Percentiles rank a stretch among this genome's conserved stretches.
These are phyloP conservation scores for Lactifluus echinatus DNA, from an alignment of 768 basidiomycete species.

Conservation along the genomic window DNA sequence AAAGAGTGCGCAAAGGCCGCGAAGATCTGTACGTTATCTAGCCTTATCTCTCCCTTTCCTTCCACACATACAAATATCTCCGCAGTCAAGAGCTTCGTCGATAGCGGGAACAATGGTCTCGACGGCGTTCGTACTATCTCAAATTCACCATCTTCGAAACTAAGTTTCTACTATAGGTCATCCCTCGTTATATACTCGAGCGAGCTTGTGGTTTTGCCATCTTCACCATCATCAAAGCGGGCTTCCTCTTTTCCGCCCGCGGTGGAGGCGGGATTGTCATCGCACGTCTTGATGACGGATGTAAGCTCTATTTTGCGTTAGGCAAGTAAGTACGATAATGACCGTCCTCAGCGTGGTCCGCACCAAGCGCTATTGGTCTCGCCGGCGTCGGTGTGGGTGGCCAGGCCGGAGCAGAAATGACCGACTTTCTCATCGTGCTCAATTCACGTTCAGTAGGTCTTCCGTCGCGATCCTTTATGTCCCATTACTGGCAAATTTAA, in stretches of 20 bases:
- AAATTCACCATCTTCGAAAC: background rate
- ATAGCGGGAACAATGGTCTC: slow-evolving; percentile 69
- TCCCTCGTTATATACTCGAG: slow-evolving; percentile 47
- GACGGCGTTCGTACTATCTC: slow-evolving; percentile 49
- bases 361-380: slow-evolving; percentile 90
- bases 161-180: slow-evolving; percentile 31
- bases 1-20: slow-evolving; percentile 86
- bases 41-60: background rate
- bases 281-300: slow-evolving; percentile 69
- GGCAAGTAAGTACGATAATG: background rate
- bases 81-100: slow-evolving; percentile 78
- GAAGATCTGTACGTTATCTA: slow-evolving; percentile 60
- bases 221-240: slow-evolving; percentile 75
- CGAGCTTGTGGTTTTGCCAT: slow-evolving; percentile 77
- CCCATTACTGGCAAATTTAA: slow-evolving; percentile 6
- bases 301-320: slow-evolving; percentile 38
- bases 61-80: background rate
- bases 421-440: slow-evolving; percentile 84
- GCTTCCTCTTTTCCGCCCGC: slow-evolving; percentile 61
- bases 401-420: slow-evolving; percentile 78
- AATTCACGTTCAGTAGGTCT: slow-evolving; percentile 66
- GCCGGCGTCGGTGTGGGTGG: slow-evolving; percentile 86
- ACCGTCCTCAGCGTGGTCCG: slow-evolving; percentile 67
- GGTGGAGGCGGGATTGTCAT: slow-evolving; percentile 88
- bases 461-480: background rate